Evolutionary conservation across 208 protist genomes (phyloP).

Genomic region (Trypanosoma rangeli): DNA sequence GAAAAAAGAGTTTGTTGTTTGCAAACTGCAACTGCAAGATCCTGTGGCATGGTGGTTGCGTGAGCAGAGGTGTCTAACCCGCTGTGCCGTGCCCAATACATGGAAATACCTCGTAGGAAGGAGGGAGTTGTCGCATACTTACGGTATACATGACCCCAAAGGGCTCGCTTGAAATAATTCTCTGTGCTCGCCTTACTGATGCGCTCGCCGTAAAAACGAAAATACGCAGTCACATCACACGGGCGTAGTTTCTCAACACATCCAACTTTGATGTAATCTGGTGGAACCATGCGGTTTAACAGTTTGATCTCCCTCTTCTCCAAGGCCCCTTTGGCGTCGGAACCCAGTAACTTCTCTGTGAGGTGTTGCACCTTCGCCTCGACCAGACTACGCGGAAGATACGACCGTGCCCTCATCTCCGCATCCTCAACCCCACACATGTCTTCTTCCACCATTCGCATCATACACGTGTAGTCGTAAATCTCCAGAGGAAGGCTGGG

Average conservation of each 20-base stretch:
- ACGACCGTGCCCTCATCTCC: slow-evolving; percentile 78
- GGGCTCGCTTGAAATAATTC: slow-evolving; percentile 57
- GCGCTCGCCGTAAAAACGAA: slow-evolving; percentile 81
- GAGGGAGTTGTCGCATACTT: slow-evolving; percentile 76
- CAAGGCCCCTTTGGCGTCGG: slow-evolving; percentile 27
- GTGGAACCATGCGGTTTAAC: slow-evolving; percentile 65
- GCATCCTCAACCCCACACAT: slow-evolving; percentile 52
- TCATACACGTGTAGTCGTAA: slow-evolving; percentile 88
- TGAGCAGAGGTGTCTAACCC: slow-evolving; percentile 50
- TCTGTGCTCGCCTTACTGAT: slow-evolving; percentile 34
- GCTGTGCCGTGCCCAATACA: slow-evolving; percentile 83
- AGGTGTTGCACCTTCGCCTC: slow-evolving; percentile 58
- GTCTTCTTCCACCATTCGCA: slow-evolving; percentile 86
- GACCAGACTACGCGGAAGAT: slow-evolving; percentile 59
- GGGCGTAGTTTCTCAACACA: slow-evolving; percentile 79
- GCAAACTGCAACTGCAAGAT: slow-evolving; percentile 70
- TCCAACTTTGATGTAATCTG: slow-evolving; percentile 74
- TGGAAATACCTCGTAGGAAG: slow-evolving; percentile 69
- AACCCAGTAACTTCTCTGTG: slow-evolving; percentile 42
- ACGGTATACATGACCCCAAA: slow-evolving; percentile 83
- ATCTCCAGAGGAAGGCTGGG: slow-evolving; percentile 65
- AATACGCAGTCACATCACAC: slow-evolving; percentile 70
- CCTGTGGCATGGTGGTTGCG: slow-evolving; percentile 57
- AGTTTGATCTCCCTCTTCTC: slow-evolving; percentile 85
- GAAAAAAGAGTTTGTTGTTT: slow-evolving; percentile 78